Percentiles rank a stretch among this genome's conserved stretches.
These are phyloP conservation scores for Colletotrichum plurivorum DNA, from an alignment of 2,329 filamentous ascomycete species.

Conservation along the genomic window DNA sequence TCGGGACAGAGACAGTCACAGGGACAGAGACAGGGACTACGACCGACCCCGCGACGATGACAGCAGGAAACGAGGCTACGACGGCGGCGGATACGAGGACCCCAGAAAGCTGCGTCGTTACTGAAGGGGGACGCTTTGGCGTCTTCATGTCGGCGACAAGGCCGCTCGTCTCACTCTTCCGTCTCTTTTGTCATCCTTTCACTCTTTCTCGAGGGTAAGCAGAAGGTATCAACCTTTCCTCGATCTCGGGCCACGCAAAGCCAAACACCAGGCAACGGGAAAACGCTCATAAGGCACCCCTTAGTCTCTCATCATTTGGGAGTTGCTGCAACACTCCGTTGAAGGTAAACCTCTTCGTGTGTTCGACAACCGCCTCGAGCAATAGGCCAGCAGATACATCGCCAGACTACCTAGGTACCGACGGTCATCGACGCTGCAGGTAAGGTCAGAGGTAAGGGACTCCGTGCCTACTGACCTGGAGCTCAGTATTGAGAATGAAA, in stretches of 20 bases:
- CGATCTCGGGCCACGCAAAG: slow-evolving; percentile 3
- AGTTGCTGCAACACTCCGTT: slow-evolving; percentile 25
- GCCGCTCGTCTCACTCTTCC: slow-evolving; percentile 28
- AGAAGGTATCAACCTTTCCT: slow-evolving; percentile 26
- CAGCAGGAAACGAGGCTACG: slow-evolving; percentile 78
- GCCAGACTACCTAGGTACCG: slow-evolving; percentile 23
- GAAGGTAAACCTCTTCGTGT: slow-evolving; percentile 39
- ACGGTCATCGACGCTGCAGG: slow-evolving; percentile 53
- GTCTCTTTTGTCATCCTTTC: slow-evolving; percentile 49
- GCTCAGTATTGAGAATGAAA: slow-evolving; percentile 37
- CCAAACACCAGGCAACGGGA: neutral
- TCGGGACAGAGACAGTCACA: slow-evolving; percentile 61
- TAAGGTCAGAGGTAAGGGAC: slow-evolving; percentile 71
- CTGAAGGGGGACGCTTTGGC: slow-evolving; percentile 57
- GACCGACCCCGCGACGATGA: slow-evolving; percentile 72
- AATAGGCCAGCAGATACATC: neutral
- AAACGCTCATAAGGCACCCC: slow-evolving; percentile 1
- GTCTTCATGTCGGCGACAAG: slow-evolving; percentile 60
- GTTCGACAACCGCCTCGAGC: neutral
- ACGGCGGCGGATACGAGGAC: slow-evolving; percentile 86
- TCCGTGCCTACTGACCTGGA: slow-evolving; percentile 54
- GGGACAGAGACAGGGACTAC: slow-evolving; percentile 62
- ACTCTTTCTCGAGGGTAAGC: slow-evolving; percentile 55
- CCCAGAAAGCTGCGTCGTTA: slow-evolving; percentile 76
- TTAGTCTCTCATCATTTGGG: neutral